A percentile compares a stretch with the other conserved stretches of the same genome.
These are phyloP conservation scores for Debaryomycetaceae sp. DNA, from an alignment of 1,139 yeast genomes.

Conservation along the genomic window DNA sequence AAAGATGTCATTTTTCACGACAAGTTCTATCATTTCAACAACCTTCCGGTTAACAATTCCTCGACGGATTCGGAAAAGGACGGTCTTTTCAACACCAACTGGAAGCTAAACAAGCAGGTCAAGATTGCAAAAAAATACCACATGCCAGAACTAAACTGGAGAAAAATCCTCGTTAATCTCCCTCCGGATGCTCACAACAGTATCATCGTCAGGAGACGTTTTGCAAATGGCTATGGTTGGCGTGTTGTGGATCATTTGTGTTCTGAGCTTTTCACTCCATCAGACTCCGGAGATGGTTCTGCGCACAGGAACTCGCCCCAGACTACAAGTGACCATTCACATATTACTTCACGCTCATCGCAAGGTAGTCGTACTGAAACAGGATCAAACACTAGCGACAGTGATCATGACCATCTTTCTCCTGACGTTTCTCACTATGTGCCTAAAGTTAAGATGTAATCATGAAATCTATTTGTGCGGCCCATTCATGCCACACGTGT, in stretches of 20 bases:
- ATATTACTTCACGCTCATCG: not conserved
- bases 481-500: not conserved
- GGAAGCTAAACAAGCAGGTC: constrained; percentile 58
- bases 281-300: constrained; percentile 1
- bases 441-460: not conserved
- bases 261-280: constrained; percentile 10
- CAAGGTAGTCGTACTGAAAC: not conserved
- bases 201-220: constrained; percentile 81
- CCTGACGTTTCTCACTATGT: not conserved
- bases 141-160: constrained; percentile 67
- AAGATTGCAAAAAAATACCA: constrained; percentile 88
- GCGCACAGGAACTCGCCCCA: not conserved
- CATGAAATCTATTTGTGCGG: not conserved
- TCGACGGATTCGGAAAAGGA: constrained; percentile 2
- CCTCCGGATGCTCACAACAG: constrained; percentile 97
- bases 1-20: constrained; percentile 73
- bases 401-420: not conserved
- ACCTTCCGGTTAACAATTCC: constrained; percentile 44
- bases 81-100: constrained; percentile 15
- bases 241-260: constrained; percentile 63
- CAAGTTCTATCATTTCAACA: constrained; percentile 61
- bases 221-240: constrained; percentile 96
- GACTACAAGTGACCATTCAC: not conserved
- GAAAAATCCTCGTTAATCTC: constrained; percentile 82
- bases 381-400: not conserved